phyloP scores from a whole-genome alignment of 148 eudicot species.

The Beta vulgaris region DNA sequence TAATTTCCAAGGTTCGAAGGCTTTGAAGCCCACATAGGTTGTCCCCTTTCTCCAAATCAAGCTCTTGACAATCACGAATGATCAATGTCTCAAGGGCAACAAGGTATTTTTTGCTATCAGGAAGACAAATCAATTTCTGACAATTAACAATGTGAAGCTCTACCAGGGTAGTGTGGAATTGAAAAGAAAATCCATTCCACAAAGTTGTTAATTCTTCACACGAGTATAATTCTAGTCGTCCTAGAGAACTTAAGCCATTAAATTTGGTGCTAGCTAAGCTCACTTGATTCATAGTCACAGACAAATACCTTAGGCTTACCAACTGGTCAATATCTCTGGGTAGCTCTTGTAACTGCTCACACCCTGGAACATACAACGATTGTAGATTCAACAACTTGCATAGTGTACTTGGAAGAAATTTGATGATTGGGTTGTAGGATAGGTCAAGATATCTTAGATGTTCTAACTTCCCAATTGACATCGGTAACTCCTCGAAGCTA shows the following conservation, averaged over 20 bases:
- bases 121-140: constrained; percentile 35
- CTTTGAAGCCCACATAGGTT: constrained; percentile 36
- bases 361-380: constrained; percentile 36
- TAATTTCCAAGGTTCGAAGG: constrained; percentile 32
- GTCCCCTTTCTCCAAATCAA: constrained; percentile 30
- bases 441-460: constrained; percentile 44
- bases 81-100: constrained; percentile 35
- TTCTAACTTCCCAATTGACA: constrained; percentile 38
- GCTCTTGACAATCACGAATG: constrained; percentile 39
- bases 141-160: constrained; percentile 34
- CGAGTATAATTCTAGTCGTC: constrained; percentile 29
- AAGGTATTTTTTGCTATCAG: constrained; percentile 30
- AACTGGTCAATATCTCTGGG: constrained; percentile 33
- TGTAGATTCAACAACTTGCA: constrained; percentile 46
- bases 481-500: constrained; percentile 44
- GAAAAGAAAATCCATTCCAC: constrained; percentile 25
- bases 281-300: constrained; percentile 33
- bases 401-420: constrained; percentile 38
- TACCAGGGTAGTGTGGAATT: constrained; percentile 29
- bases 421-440: constrained; percentile 28
- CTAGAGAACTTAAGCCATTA: constrained; percentile 25
- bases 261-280: constrained; percentile 18
- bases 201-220: constrained; percentile 27
- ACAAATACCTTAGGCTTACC: constrained; percentile 36
- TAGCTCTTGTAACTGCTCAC: constrained; percentile 35